A percentile compares a stretch with the other conserved stretches of the same genome.
These are phyloP conservation scores for Ampelocalamus luodianensis DNA, from an alignment of 176 grass and related monocot genomes.

Conservation along the genomic window DNA sequence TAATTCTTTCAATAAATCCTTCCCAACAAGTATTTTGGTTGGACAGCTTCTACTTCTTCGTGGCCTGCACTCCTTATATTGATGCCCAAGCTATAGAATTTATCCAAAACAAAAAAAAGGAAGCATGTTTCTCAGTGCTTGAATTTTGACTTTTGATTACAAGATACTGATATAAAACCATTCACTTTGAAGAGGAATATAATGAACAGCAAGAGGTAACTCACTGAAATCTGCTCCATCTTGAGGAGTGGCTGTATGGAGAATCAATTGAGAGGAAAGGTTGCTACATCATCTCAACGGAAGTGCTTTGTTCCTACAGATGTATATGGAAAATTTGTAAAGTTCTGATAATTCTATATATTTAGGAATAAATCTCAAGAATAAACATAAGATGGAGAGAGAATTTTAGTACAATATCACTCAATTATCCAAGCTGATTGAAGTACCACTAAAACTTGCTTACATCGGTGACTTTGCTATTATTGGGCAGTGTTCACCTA, in stretches of 20 bases:
- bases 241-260: background rate
- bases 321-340: slow-evolving; percentile 19
- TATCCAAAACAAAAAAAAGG: slow-evolving; percentile 3
- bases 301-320: slow-evolving; percentile 37
- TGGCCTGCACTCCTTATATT: slow-evolving; percentile 54
- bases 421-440: background rate
- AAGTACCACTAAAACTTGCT: background rate
- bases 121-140: slow-evolving; percentile 29
- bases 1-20: slow-evolving; percentile 54
- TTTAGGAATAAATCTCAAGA: background rate
- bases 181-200: background rate
- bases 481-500: too few species aligned
- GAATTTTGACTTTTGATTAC: background rate
- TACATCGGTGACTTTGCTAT: background rate
- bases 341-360: background rate
- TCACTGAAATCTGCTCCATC: slow-evolving; percentile 59
- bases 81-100: slow-evolving; percentile 46
- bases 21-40: slow-evolving; percentile 53
- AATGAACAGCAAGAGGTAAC: slow-evolving; percentile 27
- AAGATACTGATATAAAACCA: slow-evolving; percentile 5
- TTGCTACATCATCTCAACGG: slow-evolving; percentile 25
- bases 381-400: slow-evolving; percentile 14
- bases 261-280: background rate
- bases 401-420: background rate
- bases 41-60: slow-evolving; percentile 35